Base-by-base conservation (phyloP, 2,329 filamentous ascomycete species). In the Eutypa lata region DNA sequence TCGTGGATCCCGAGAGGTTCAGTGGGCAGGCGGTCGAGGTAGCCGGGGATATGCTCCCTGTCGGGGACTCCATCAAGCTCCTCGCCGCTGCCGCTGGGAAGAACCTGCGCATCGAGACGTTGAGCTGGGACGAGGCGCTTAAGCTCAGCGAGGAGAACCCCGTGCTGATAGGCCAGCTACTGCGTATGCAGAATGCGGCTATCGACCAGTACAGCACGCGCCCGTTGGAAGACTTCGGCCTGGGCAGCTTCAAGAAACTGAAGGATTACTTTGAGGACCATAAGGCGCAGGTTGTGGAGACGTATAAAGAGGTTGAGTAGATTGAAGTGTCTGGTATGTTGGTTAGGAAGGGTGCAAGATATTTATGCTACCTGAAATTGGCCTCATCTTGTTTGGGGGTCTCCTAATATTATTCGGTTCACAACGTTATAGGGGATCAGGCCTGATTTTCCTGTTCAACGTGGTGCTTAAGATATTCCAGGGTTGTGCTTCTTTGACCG, bases 291-390 rank as follows among this genome's bases (percentile, higher is more conserved):
- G 37, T 56, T 38, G 46, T 31, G n/a, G 56, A 57, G 53, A 1
- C 53, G 28, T 60, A 56, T 48, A 57, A 54, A 56, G 42, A 53
- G 21, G 50, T 26, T 42, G 37, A 46, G 14, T 55, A 48, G 22
- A 18, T 16, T 4, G 6, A 38, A 14, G 26, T 10, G 10, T 31
- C 10, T 10, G 26, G 26, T 31, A 10, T 31, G 10, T 31, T 31
- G n/a, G n/a, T n/a, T n/a, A n/a, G n/a, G n/a, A n/a, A n/a, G n/a
- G n/a, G n/a, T n/a, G n/a, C n/a, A n/a, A n/a, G n/a, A n/a, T n/a
- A n/a, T n/a, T n/a, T n/a, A n/a, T n/a, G n/a, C n/a, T n/a, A n/a
- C n/a, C n/a, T n/a, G n/a, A n/a, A n/a, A n/a, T n/a, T n/a, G n/a
- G n/a, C n/a, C n/a, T n/a, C n/a, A n/a, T n/a, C n/a, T n/a, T n/a